Evolutionary conservation across 208 protist genomes (phyloP).

Genomic region (Leishmania tropica): DNA sequence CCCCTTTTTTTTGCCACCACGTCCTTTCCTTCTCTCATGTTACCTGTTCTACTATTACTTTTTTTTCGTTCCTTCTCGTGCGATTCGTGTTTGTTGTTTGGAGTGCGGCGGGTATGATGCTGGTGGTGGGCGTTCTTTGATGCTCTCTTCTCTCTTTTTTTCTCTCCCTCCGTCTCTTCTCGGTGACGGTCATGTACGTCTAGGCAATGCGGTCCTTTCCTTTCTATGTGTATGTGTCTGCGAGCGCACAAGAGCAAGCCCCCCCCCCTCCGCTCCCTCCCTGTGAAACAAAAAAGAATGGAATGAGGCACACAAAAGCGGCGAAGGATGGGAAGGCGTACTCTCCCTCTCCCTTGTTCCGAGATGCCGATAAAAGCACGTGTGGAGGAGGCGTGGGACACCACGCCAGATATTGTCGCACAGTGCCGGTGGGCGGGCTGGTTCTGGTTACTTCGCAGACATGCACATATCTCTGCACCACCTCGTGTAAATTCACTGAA

Average conservation of each 20-base stretch:
- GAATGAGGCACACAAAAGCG: not conserved
- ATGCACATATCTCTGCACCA: not conserved
- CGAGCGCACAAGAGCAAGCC: not conserved
- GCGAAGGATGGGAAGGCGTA: not conserved
- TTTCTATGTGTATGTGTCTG: constrained; percentile 24
- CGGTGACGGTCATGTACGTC: not conserved
- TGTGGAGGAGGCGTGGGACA: not conserved
- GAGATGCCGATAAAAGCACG: not conserved
- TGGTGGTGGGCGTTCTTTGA: not conserved
- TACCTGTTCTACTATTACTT: no score
- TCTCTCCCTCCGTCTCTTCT: not conserved
- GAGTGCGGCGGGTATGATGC: not conserved
- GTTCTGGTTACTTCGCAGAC: not conserved
- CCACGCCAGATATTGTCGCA: not conserved
- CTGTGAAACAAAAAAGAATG: not conserved
- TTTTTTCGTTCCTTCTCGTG: no score
- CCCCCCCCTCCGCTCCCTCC: no score
- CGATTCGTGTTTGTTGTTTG: no score
- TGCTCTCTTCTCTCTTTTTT: not conserved
- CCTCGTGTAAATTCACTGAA: not conserved
- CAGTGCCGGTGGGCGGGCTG: not conserved
- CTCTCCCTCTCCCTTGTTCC: not conserved
- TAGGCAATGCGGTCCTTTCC: not conserved
- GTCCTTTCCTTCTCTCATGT: not conserved
- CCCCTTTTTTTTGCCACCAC: not conserved